phyloP scores from a whole-genome alignment of 1,139 yeast genomes.

The Scheffersomyces illinoinensis region DNA sequence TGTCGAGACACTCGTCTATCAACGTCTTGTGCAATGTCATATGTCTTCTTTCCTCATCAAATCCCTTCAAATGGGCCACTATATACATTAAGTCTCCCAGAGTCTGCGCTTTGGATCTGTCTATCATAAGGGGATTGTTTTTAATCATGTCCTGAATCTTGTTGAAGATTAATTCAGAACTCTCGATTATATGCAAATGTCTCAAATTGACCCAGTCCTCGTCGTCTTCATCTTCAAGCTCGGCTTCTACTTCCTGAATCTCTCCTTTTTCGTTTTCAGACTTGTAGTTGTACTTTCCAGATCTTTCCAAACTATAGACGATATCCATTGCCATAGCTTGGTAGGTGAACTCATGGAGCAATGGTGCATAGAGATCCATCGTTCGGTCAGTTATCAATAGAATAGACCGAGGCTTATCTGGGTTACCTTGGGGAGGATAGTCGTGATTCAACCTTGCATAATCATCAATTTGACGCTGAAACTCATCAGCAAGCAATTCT shows the following conservation, averaged over 20 bases:
- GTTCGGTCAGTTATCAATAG: conserved; percentile 81
- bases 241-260: conserved; percentile 37
- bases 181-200: conserved; percentile 77
- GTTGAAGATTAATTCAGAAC: conserved; percentile 61
- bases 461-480: conserved; percentile 71
- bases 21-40: conserved; percentile 60
- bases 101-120: conserved; percentile 59
- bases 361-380: conserved; percentile 78
- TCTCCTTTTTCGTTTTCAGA: conserved; percentile 66
- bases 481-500: conserved; percentile 68
- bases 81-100: conserved; percentile 64
- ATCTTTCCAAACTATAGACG: conserved; percentile 49
- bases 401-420: conserved; percentile 67
- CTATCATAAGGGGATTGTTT: conserved; percentile 72
- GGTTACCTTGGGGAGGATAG: conserved; percentile 58
- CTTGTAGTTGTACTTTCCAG: conserved; percentile 58
- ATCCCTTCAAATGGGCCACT: conserved; percentile 67
- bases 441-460: conserved; percentile 70
- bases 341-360: conserved; percentile 89
- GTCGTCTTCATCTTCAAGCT: conserved; percentile 61
- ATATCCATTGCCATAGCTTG: conserved; percentile 91
- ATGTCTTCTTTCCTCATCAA: conserved; percentile 65
- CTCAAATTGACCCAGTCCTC: conserved; percentile 74
- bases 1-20: conserved; percentile 57
- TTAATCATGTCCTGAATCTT: conserved; percentile 67